Percentiles rank a stretch among this genome's conserved stretches.
Evolutionary conservation across 768 basidiomycete genomes (phyloP).

Genomic region (Hygrophorus pudorinus): DNA sequence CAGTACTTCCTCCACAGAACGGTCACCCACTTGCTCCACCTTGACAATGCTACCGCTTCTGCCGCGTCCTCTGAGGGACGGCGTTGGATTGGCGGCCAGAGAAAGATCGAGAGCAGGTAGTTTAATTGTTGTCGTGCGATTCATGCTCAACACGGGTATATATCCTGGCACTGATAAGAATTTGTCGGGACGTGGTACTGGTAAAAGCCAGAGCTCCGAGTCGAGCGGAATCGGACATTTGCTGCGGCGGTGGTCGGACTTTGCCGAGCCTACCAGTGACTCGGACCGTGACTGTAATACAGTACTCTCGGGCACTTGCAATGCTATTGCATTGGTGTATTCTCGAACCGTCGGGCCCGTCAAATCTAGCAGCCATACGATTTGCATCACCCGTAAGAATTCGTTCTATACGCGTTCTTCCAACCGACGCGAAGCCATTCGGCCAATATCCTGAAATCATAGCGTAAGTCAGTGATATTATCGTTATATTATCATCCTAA

Average conservation of each 20-base stretch:
- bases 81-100: constrained; percentile 18
- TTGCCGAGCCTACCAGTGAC: not conserved
- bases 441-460: constrained; percentile 45
- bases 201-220: not conserved
- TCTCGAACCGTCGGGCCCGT: constrained; percentile 46
- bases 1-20: constrained; percentile 60
- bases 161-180: too few relatives aligned
- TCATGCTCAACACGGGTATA: constrained; percentile 28
- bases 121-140: constrained; percentile 42
- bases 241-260: constrained; percentile 5
- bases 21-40: constrained; percentile 72
- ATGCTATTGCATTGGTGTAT: constrained; percentile 59
- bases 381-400: constrained; percentile 60
- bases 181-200: constrained; percentile 1
- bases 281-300: not conserved
- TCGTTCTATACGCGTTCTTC: constrained; percentile 59
- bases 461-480: constrained; percentile 34
- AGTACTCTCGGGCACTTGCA: too few relatives aligned
- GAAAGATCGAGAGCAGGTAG: constrained; percentile 40
- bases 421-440: constrained; percentile 57
- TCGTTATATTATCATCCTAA: constrained; percentile 7
- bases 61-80: constrained; percentile 30
- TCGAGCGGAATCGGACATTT: too few relatives aligned
- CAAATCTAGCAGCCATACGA: constrained; percentile 58
- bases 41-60: constrained; percentile 73